Base-by-base conservation (phyloP, 441 rosid species). In the Theobroma grandiflorum region DNA sequence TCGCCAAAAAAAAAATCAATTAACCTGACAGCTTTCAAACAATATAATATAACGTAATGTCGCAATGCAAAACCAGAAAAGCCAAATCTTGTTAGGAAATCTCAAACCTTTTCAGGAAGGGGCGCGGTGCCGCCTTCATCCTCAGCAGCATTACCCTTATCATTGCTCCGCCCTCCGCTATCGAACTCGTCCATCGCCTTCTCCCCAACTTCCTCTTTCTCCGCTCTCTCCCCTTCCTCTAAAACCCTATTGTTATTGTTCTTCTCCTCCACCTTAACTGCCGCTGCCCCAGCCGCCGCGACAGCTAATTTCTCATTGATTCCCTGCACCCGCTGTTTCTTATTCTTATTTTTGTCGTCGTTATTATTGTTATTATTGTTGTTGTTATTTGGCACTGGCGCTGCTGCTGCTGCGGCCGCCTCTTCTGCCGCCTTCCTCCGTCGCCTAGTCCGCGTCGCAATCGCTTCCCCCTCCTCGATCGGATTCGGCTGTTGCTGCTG, bases 61-160 rank as follows among this genome's bases (percentile, higher is more conserved):
- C 52, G 49, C 18, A 20, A 68, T 20, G 45, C 4, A 55, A 38
- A 31, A 50, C 37, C 53, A 40, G 8, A 8, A 31, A 59, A 53
- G 22, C 40, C 12, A 74, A 74, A 20, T 2, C 38, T 74, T 42
- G 1, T 5, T 15, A 15, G 57, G 57, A 33, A 75, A 61, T 75
- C 55, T 31, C 69, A 55, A 75, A 92, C 97, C 91, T 84, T 91
- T 53, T 89, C 92, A 0, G 97, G 95, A 49, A 92, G 80, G 0
- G 92, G 93, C 4, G 78, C 84, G n/a, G 91, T 77, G 84, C 79
- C 78, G 67, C 91, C 93, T 74, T 91, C 95, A 49, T 92, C 95
- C 65, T 90, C 93, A 3, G 82, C 93, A 11, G 83, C 92, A 79
- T 85, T 82, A 14, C 77, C 94, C 82, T 90, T 91, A 58, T 79